A percentile compares a stretch with the other conserved stretches of the same genome.
Conservation (phyloP, 2,329 filamentous ascomycete genomes). For the Macrophomina pseudophaseolina region DNA sequence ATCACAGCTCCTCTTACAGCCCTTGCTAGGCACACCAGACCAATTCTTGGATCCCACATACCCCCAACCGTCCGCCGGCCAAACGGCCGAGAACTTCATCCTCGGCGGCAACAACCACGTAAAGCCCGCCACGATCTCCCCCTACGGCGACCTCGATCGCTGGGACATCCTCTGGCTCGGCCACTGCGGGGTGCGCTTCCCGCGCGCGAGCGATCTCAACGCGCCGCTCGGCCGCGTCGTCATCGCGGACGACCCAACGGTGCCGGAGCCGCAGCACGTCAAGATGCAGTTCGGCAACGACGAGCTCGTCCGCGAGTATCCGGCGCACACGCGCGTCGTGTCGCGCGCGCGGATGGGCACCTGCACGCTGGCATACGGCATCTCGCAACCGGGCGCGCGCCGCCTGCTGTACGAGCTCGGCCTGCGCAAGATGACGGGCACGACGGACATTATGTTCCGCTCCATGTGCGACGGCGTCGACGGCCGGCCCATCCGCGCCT, state of each 20-base stretch:
- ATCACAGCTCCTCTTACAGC: slow-evolving; percentile 23
- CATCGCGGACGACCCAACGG: slow-evolving; percentile 32
- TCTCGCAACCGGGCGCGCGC: slow-evolving; percentile 32
- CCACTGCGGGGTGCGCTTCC: slow-evolving; percentile 39
- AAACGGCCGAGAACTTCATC: slow-evolving; percentile 7
- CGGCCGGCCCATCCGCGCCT: slow-evolving; percentile 29
- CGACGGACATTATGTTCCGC: slow-evolving; percentile 43
- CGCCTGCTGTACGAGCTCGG: slow-evolving; percentile 38
- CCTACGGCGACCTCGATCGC: slow-evolving; percentile 41
- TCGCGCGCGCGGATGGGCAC: slow-evolving; percentile 26
- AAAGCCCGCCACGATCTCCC: slow-evolving; percentile 30
- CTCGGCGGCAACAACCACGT: slow-evolving; percentile 25
- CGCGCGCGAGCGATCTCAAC: slow-evolving; percentile 1
- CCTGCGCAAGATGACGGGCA: slow-evolving; percentile 30
- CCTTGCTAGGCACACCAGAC: slow-evolving; percentile 13
- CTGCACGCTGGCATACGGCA: slow-evolving; percentile 29
- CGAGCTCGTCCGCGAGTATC: slow-evolving; percentile 23
- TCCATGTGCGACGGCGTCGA: slow-evolving; percentile 37
- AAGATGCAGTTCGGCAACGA: slow-evolving; percentile 30
- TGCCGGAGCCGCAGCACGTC: slow-evolving; percentile 33
- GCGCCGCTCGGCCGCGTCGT: slow-evolving; percentile 33
- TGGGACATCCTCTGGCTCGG: slow-evolving; percentile 46
- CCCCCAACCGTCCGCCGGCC: slow-evolving; percentile 25
- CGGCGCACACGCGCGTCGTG: slow-evolving; percentile 30
- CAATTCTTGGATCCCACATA: slow-evolving; percentile 30